A percentile compares a stretch with the other conserved stretches of the same genome.
Conservation (phyloP, 352 stramenopile genomes). For the Chrysophaeum taylorii region DNA sequence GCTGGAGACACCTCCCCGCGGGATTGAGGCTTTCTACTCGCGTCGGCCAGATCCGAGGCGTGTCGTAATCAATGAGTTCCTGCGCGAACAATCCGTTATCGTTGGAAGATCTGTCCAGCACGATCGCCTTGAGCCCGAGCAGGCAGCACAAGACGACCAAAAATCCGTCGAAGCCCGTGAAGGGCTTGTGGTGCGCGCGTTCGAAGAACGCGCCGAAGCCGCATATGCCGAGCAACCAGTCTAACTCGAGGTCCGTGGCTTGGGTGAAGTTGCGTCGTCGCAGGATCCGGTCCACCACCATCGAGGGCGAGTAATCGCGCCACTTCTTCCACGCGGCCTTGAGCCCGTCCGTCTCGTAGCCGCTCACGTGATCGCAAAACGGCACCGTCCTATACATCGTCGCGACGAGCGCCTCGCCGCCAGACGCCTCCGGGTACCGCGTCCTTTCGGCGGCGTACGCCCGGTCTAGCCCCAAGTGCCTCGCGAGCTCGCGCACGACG, state of each 20-base stretch:
- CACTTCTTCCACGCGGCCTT: no score
- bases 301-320: no score
- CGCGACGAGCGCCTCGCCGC: neutral
- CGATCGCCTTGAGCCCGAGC: neutral
- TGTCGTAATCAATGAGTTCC: conserved; percentile 7
- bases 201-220: neutral
- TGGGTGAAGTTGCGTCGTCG: no score
- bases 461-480: no score
- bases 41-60: neutral
- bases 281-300: no score
- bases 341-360: no score
- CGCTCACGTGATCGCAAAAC: no score
- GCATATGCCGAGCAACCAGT: neutral
- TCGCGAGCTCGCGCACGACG: neutral
- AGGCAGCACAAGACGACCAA: neutral
- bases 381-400: no score
- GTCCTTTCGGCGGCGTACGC: neutral
- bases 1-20: neutral
- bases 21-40: no score
- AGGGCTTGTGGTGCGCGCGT: neutral
- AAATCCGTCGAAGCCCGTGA: neutral
- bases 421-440: neutral
- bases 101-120: neutral
- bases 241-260: no score
- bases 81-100: conserved; percentile 2